phyloP scores from a whole-genome alignment of 176 grass and related monocot genomes.

The Oryza coarctata region DNA sequence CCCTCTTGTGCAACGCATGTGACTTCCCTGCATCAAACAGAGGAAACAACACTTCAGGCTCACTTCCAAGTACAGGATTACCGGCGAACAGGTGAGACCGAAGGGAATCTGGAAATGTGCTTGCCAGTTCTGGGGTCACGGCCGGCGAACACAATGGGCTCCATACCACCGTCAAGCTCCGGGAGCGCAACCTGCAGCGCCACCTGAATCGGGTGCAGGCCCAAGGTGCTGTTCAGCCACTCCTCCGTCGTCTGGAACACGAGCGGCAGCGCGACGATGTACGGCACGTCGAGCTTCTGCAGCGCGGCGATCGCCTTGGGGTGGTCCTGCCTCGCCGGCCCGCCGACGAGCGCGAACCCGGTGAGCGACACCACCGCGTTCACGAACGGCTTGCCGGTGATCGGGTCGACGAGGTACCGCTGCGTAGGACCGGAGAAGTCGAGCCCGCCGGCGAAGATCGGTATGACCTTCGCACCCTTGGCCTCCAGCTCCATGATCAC shows the following conservation, averaged over 20 bases:
- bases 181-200: constrained; percentile 97
- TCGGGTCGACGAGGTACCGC: constrained; percentile 68
- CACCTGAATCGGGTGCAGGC: constrained; percentile 93
- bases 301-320: constrained; percentile 82
- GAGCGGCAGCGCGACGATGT: constrained; percentile 93
- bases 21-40: constrained; percentile 71
- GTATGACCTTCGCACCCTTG: constrained; percentile 82
- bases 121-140: constrained; percentile 83
- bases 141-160: constrained; percentile 93
- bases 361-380: constrained; percentile 88
- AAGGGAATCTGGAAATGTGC: not conserved
- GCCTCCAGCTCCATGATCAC: constrained; percentile 99
- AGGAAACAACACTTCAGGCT: not conserved
- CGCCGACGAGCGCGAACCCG: constrained; percentile 93
- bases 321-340: constrained; percentile 95
- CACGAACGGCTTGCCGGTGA: constrained; percentile 80
- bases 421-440: constrained; percentile 71
- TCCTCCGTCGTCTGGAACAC: constrained; percentile 99
- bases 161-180: constrained; percentile 96
- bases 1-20: constrained; percentile 96
- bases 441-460: constrained; percentile 86
- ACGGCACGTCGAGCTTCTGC: constrained; percentile 94
- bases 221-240: constrained; percentile 94
- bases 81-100: not conserved
- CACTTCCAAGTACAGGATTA: not conserved